Evolutionary conservation across 208 protist species (phyloP), one percentile per base, ranked within the genome.

Genomic region (Trypanosoma congolense): DNA sequence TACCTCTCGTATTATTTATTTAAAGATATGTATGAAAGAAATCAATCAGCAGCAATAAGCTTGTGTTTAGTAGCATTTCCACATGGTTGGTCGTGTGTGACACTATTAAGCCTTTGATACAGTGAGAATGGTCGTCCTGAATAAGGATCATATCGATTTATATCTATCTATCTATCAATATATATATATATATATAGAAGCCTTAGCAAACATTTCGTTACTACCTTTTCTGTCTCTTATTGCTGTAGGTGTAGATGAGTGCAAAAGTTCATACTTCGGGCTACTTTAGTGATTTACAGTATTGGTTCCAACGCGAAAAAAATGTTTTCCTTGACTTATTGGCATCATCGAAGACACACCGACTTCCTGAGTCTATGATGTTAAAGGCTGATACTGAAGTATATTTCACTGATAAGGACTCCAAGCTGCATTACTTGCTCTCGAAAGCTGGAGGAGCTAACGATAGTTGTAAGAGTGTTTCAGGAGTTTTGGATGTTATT

Each of bases 251-350:
- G 22, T 36, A 16, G 43, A 75, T 77, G 67, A 40, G 43, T 14
- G 48, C 48, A 22, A 80, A 64, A 18, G 67, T 77, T 33, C 53
- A 56, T 3, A 73, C 67, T 19, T 67, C 58, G 10, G 83, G 83
- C 8, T 82, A 70, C 47, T 91, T 84, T 58, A 60, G 70, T 21
- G 83, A 91, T 78, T 42, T 87, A 3, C 83, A 76, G 0, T 91
- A 87, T 40, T 82, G 82, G 33, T 56, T 56, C 28, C 79, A 79
- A 24, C 71, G 87, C 8, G 79, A 87, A 50, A 76, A 67, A 9
- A 67, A 67, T 45, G 53, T 74, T 21, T 87, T 91, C 54, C 86
- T 83, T 65, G 70, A 87, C 24, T 45, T 70, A 12, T 54, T 84
- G 3, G 51, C 47, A 35, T 73, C 56, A 9, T 66, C 66, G 25